Base-by-base conservation (phyloP, 768 basidiomycete species). In the Phaffia australis region DNA sequence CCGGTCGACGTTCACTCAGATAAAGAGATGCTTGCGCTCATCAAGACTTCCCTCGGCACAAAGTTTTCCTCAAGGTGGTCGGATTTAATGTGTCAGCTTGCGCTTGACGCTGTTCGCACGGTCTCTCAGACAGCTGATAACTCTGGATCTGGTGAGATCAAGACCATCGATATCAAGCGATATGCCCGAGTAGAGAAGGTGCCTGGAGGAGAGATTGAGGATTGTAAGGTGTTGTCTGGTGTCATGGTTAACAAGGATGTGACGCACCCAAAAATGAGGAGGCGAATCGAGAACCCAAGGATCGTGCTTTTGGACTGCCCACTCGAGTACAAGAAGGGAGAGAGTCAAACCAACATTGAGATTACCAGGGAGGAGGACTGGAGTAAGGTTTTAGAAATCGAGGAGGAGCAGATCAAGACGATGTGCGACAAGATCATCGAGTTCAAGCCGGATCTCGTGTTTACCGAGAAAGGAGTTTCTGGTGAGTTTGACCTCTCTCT, bases 171-270 rank as follows among this genome's bases (percentile, higher is more conserved):
- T 75, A 89, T 99, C 78, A 98, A 99, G 80, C 87, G 95, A 30
- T 97, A 99, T 73, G 94, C 92, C 3, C 83, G 94, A 15, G 90
- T 98, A 11, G 95, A 99, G 78, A 99, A 98, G 79, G 82, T 99
- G 14, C 91, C 95, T 0, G 95, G 95, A 11, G 94, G 94, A 15
- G 92, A 94, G 78, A 97, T 99, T 72, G 95, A 99, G 79, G 83
- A 93, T 68, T 89, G 87, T 67, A 78, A 79, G 68, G 94, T 98
- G 3, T 76, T 98, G 64, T 83, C 81, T 62, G 94, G 95, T 56
- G 87, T 99, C 63, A 91, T 99, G 87, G 77, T 98, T 72, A 99
- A 98, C 83, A 98, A 99, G 81, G 95, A 98, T 75, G 88, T 99
- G 72, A 95, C 91, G 0, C 95, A 98, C 77, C 93, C 95, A 14